phyloP scores from a whole-genome alignment of 2,329 filamentous ascomycete genomes.

The Xylaria multiplex region DNA sequence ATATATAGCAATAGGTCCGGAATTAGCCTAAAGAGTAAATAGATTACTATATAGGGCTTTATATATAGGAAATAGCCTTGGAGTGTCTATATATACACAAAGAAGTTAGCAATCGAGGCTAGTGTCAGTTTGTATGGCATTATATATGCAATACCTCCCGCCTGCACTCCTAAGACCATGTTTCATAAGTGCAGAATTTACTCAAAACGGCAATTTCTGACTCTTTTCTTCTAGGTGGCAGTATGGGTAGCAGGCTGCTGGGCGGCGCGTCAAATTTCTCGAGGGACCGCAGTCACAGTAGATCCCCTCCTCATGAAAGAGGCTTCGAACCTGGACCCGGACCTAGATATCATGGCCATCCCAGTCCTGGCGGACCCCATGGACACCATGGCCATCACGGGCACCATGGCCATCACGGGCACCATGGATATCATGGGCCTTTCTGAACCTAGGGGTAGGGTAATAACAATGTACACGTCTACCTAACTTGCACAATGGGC shows the following conservation, averaged over 20 bases:
- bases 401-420: constrained; percentile 37
- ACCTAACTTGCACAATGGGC: neutral
- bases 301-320: neutral
- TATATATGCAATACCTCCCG: too few species aligned
- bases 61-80: too few species aligned
- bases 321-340: neutral
- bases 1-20: too few species aligned
- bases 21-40: too few species aligned
- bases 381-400: constrained; percentile 26
- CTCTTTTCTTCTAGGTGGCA: too few species aligned
- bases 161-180: too few species aligned
- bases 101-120: too few species aligned
- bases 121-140: too few species aligned
- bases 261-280: constrained; percentile 40
- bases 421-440: constrained; percentile 7
- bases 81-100: too few species aligned
- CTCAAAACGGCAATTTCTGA: too few species aligned
- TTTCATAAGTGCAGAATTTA: too few species aligned
- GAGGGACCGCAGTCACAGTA: constrained; percentile 23
- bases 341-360: constrained; percentile 27
- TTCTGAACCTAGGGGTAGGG: neutral
- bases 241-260: constrained; percentile 38
- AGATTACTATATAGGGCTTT: too few species aligned
- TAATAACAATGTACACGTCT: neutral
- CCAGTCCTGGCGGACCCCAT: constrained; percentile 35